Evolutionary conservation across 192 early-diverging fungal genomes (phyloP).

Genomic region (Mortierella hygrophila): DNA sequence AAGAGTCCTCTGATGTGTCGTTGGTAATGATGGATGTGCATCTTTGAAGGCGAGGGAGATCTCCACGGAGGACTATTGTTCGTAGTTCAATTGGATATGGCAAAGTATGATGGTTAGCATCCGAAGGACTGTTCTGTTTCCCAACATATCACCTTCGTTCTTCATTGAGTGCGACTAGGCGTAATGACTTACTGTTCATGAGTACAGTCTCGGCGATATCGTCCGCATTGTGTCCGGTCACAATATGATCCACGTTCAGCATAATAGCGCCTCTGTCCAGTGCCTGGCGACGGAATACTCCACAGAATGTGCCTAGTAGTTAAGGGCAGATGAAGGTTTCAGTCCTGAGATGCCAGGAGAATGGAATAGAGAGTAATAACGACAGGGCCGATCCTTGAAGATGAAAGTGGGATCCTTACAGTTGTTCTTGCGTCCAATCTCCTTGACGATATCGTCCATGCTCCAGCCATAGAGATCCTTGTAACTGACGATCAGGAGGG

Average conservation of each 20-base stretch:
- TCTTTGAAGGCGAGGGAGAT: conserved; percentile 88
- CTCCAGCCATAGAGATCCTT: conserved; percentile 97
- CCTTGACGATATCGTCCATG: conserved; percentile 97
- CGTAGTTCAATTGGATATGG: background rate
- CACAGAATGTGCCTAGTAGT: conserved; percentile 87
- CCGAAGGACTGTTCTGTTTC: background rate
- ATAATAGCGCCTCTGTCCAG: conserved; percentile 94
- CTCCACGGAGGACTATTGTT: conserved; percentile 89
- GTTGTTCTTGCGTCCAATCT: conserved; percentile 97
- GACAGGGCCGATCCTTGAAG: background rate
- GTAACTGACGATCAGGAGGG: conserved; percentile 95
- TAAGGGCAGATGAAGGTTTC: background rate
- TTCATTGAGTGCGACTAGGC: background rate
- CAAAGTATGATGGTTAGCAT: background rate
- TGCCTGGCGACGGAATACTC: conserved; percentile 97
- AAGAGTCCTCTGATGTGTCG: conserved; percentile 64
- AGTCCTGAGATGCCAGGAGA: background rate
- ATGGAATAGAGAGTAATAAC: background rate
- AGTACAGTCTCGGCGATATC: conserved; percentile 98
- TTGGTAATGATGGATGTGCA: conserved; percentile 95
- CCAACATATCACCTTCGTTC: background rate
- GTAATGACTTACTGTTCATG: conserved; percentile 86
- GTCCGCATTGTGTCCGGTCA: conserved; percentile 99
- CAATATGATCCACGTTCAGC: conserved; percentile 94
- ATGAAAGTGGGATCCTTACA: conserved; percentile 60